Evolutionary conservation across 2,329 filamentous ascomycete genomes (phyloP), one percentile per base, ranked within the genome.

Genomic region (Aspergillus tamarii): DNA sequence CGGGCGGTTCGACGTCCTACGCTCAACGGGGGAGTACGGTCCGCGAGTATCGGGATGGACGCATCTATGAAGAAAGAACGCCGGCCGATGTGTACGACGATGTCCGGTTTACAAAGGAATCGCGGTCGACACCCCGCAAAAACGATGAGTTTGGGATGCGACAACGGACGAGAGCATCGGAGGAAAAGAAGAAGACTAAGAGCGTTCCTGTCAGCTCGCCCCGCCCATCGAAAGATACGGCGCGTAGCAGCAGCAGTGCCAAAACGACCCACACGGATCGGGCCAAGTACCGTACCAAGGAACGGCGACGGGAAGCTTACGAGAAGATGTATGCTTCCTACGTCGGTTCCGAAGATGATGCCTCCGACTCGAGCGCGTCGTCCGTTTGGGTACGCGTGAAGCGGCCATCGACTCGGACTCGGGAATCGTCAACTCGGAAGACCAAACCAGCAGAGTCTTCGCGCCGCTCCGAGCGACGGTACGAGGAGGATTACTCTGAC

Each of bases 11-110:
- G 12, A 57, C 68, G 2, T 52, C 66, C 28, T 66, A 70, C 53
- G 63, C 70, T 28, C 67, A 70, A 32, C 64, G 69, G 48, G 28
- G 48, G 30, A 63, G 66, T 26, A 67, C 67, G 54, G 57, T 70
- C 39, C 77, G 78, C 9, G 79, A 82, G 67, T 78, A 74, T 65
- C 77, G 81, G 58, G 76, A 78, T 56, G 80, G 80, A 14, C 76
- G 73, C 12, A 69, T 78, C 45, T 82, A 82, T 63, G 82, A 83
- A 68, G 78, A 82, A 57, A 72, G 80, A 59, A 74, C 72, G 32
- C 81, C 81, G 2, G 72, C 77, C 48, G 73, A 74, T 39, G 62
- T 69, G 9, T 66, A 76, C 54, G 80, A 81, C 32, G 78, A 81
- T 7, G 74, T 72, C 57, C 70, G 67, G 14, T 78, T 73, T 57